Percentiles rank a stretch among this genome's conserved stretches.
Evolutionary conservation across 148 eudicot species (phyloP).

Genomic region (Hydrangea macrophylla): DNA sequence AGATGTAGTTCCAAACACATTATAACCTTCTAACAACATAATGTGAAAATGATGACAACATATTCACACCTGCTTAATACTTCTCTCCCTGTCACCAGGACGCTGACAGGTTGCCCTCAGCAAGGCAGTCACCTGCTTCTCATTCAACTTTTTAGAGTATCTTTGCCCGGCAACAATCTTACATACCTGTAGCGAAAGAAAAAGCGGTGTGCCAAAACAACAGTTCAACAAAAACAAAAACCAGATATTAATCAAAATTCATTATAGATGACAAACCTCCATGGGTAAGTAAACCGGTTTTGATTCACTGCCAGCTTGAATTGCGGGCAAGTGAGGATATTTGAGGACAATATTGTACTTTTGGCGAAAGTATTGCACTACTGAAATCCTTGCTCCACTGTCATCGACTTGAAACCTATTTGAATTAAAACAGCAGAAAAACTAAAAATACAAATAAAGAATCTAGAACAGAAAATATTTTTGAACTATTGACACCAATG

Average conservation of each 20-base stretch:
- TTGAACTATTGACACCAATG: too few species aligned
- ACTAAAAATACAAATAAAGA: too few species aligned
- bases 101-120: conserved; percentile 81
- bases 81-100: conserved; percentile 47
- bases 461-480: too few species aligned
- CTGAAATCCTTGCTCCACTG: conserved; percentile 31
- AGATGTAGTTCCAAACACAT: too few species aligned
- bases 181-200: conserved; percentile 37
- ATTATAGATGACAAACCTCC: conserved; percentile 55
- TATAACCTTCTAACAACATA: neutral
- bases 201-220: neutral
- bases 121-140: conserved; percentile 60
- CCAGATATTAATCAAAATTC: neutral
- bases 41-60: neutral
- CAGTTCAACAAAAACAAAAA: neutral
- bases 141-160: conserved; percentile 57
- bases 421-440: neutral
- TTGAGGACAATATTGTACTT: conserved; percentile 39
- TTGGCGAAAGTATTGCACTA: conserved; percentile 49
- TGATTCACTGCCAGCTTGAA: conserved; percentile 53
- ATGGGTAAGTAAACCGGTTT: conserved; percentile 62
- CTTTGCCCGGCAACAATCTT: conserved; percentile 57
- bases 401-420: conserved; percentile 46
- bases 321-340: conserved; percentile 51
- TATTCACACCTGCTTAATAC: conserved; percentile 41